A percentile compares a stretch with the other conserved stretches of the same genome.
These are phyloP conservation scores for Kwoniella shandongensis DNA, from an alignment of 768 basidiomycete species.

Conservation along the genomic window DNA sequence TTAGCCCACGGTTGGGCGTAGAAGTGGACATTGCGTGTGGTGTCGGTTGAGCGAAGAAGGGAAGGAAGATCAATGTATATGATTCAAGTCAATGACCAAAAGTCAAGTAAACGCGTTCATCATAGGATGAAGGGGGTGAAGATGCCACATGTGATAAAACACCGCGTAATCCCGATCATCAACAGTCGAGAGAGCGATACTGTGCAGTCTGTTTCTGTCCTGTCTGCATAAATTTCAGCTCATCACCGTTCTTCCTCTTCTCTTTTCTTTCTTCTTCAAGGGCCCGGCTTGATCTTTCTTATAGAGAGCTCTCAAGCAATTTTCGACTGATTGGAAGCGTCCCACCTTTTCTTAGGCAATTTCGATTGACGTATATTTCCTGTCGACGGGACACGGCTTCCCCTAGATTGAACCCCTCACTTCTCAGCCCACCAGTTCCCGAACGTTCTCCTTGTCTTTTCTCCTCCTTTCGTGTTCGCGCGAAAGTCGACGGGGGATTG, in stretches of 20 bases:
- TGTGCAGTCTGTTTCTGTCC: too few species aligned
- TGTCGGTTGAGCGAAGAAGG: constrained; percentile 7
- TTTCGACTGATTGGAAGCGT: constrained; percentile 51
- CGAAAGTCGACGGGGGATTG: too few species aligned
- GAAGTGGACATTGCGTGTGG: constrained; percentile 25
- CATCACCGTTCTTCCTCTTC: neutral
- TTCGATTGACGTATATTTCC: constrained; percentile 51
- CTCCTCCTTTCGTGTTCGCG: constrained; percentile 21
- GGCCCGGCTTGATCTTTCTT: constrained; percentile 32
- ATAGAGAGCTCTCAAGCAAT: constrained; percentile 21
- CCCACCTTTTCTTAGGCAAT: constrained; percentile 12
- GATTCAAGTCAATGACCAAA: too few species aligned
- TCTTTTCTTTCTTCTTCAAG: constrained; percentile 28
- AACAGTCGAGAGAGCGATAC: too few species aligned
- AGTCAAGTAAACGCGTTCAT: too few species aligned
- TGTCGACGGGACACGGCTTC: constrained; percentile 51
- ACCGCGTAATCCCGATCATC: too few species aligned
- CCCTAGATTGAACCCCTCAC: constrained; percentile 37
- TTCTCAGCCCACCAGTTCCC: constrained; percentile 6
- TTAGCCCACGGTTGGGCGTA: constrained; percentile 13
- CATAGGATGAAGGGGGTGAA: too few species aligned
- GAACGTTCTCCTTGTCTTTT: constrained; percentile 14
- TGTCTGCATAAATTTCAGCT: constrained; percentile 12
- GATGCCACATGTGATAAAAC: too few species aligned
- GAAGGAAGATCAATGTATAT: neutral